Conservation (phyloP, 116 monocot genomes). For the Cymodocea nodosa region DNA sequence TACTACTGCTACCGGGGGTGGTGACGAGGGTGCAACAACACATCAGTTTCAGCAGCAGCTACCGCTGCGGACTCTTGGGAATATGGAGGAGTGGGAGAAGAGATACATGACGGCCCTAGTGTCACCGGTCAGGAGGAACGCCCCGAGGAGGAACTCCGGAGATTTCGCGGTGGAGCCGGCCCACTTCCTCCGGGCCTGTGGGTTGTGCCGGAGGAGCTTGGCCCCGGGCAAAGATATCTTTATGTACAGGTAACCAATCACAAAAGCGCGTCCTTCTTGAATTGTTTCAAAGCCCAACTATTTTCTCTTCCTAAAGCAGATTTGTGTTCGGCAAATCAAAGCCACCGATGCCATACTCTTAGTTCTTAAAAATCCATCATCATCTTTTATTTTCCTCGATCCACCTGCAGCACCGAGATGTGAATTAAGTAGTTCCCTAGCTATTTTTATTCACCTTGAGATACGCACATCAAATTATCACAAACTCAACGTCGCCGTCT, state of each 20-base stretch:
- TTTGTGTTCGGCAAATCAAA: too few species aligned
- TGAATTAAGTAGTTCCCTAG: too few species aligned
- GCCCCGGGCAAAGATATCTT: slow-evolving; percentile 41
- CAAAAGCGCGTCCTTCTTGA: not conserved
- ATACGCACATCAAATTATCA: too few species aligned
- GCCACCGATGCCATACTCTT: too few species aligned
- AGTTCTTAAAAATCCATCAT: too few species aligned
- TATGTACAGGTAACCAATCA: slow-evolving; percentile 47
- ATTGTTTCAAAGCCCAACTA: too few species aligned
- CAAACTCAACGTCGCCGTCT: too few species aligned
- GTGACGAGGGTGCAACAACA: not conserved
- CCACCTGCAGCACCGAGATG: too few species aligned
- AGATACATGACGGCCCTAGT: slow-evolving; percentile 4
- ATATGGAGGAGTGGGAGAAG: not conserved
- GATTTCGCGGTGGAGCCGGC: slow-evolving; percentile 6
- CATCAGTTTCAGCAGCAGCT: slow-evolving; percentile 4
- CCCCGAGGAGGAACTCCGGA: not conserved
- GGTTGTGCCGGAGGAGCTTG: slow-evolving; percentile 43
- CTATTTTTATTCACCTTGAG: too few species aligned
- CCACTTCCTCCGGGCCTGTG: slow-evolving; percentile 30
- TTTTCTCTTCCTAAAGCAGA: too few species aligned
- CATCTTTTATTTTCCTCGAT: too few species aligned
- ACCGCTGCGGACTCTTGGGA: not conserved
- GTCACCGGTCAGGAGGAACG: not conserved
- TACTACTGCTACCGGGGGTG: not conserved